Conservation (phyloP, 108 stramenopile genomes). For the Nannochloropsis oceanica region DNA sequence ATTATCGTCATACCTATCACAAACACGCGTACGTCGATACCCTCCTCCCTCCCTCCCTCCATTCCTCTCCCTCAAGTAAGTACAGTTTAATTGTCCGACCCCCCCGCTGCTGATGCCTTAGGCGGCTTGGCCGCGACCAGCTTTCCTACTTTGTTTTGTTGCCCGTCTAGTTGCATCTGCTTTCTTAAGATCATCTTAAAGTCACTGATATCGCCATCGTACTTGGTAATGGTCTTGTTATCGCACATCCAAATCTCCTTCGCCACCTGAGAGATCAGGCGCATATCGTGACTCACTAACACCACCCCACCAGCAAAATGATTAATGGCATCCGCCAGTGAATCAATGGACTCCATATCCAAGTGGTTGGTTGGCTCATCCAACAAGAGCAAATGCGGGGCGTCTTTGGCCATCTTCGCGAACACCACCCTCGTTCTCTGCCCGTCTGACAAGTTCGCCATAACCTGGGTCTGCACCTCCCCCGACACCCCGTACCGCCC, state of each 20-base stretch:
- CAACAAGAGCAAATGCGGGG: slow-evolving; percentile 86
- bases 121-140: neutral
- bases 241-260: slow-evolving; percentile 94
- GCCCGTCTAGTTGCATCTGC: slow-evolving; percentile 32
- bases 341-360: slow-evolving; percentile 95
- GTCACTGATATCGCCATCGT: slow-evolving; percentile 78
- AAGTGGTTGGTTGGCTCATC: slow-evolving; percentile 87
- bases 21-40: too few species aligned
- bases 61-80: too few species aligned
- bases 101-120: neutral
- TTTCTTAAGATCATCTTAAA: slow-evolving; percentile 74
- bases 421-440: slow-evolving; percentile 95
- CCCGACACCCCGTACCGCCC: slow-evolving; percentile 92
- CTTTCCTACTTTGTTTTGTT: neutral
- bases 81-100: neutral
- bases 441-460: slow-evolving; percentile 67
- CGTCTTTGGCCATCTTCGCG: slow-evolving; percentile 83
- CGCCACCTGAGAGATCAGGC: slow-evolving; percentile 91
- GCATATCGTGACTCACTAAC: slow-evolving; percentile 96
- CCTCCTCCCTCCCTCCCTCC: too few species aligned
- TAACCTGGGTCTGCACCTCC: slow-evolving; percentile 39
- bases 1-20: too few species aligned
- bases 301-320: slow-evolving; percentile 93
- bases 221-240: slow-evolving; percentile 62
- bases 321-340: slow-evolving; percentile 83